Evolutionary conservation across 2,329 filamentous ascomycete genomes (phyloP), one percentile per base, ranked within the genome.

Genomic region (Polychaeton citri): DNA sequence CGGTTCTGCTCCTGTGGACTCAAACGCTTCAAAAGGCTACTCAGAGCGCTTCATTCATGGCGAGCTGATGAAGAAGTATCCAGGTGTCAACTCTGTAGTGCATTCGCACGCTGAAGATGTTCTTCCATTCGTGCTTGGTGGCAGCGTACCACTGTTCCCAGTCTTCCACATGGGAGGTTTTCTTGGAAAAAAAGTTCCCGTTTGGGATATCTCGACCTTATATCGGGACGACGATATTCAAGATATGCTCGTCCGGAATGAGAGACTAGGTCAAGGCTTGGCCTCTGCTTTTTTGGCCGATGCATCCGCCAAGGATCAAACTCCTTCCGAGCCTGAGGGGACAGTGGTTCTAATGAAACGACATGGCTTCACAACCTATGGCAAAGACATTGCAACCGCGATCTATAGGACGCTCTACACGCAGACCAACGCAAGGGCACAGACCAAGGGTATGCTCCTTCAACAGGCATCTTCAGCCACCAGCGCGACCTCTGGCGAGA

Each of bases 31-130:
- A 0, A 55, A 58, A 32, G 63, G 63, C 16, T 68, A 58, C 36
- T 41, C 52, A 8, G 64, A 69, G 43, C 55, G 65, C 3, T 64
- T 53, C 44, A 69, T 69, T 32, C 64, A 68, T 43, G 61, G 59
- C 38, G 65, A 67, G 44, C 54, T 66, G 17, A 64, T 64, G 46
- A 65, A 64, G 45, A 46, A 48, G 18, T 65, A 58, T 42, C 47
- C 55, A 0, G 37, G 48, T 5, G 47, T 67, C 12, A 53, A 61
- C 26, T 55, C 55, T 17, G 58, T 66, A 0, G 49, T 68, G 4
- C 65, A 69, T 44, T 61, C 59, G 33, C 66, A 69, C 42, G 49
- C 64, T 0, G 53, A 61, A 17, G 53, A 55, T 4, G 60, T 68
- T 9, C 36, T 67, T 3, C 61, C 64, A 0, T 68, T 58, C 46